Evolutionary conservation across 768 basidiomycete species (phyloP).

Genomic region (Daedaleopsis sinensis): DNA sequence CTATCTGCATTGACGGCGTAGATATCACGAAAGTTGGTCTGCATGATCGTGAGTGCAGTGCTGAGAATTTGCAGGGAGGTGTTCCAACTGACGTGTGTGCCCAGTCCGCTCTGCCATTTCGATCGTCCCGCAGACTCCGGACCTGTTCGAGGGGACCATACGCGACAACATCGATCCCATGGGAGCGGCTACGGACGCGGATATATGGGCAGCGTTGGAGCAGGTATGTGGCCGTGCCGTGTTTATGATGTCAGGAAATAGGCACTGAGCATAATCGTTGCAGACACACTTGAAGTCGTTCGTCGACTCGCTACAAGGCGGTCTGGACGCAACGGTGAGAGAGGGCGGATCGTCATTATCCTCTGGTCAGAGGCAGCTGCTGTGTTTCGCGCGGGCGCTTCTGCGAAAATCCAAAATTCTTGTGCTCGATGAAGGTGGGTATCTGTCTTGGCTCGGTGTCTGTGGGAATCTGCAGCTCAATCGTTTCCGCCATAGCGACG

Average conservation of each 20-base stretch:
- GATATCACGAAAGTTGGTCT: slow-evolving; percentile 80
- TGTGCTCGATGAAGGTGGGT: slow-evolving; percentile 87
- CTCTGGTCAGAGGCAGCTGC: slow-evolving; percentile 82
- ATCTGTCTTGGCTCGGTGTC: background rate
- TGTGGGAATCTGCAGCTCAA: slow-evolving; percentile 2
- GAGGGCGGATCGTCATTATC: slow-evolving; percentile 85
- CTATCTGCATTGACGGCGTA: slow-evolving; percentile 72
- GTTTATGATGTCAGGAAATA: background rate
- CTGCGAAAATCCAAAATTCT: slow-evolving; percentile 86
- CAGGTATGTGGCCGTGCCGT: slow-evolving; percentile 47
- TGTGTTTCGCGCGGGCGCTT: slow-evolving; percentile 88
- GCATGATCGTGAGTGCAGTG: slow-evolving; percentile 55
- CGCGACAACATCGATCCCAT: slow-evolving; percentile 92
- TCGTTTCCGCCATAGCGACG: slow-evolving; percentile 55
- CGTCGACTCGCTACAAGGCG: slow-evolving; percentile 63
- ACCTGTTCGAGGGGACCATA: slow-evolving; percentile 49
- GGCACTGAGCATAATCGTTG: background rate
- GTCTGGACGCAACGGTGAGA: slow-evolving; percentile 70
- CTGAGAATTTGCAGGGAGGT: background rate
- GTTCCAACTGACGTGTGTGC: slow-evolving; percentile 1
- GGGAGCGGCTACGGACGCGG: slow-evolving; percentile 69
- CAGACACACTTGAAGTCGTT: slow-evolving; percentile 72
- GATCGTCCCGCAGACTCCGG: slow-evolving; percentile 83
- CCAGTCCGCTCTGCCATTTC: slow-evolving; percentile 77
- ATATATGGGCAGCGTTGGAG: slow-evolving; percentile 87